Conservation (phyloP, 202 grass and related monocot species). For the Eragrostis tef region DNA sequence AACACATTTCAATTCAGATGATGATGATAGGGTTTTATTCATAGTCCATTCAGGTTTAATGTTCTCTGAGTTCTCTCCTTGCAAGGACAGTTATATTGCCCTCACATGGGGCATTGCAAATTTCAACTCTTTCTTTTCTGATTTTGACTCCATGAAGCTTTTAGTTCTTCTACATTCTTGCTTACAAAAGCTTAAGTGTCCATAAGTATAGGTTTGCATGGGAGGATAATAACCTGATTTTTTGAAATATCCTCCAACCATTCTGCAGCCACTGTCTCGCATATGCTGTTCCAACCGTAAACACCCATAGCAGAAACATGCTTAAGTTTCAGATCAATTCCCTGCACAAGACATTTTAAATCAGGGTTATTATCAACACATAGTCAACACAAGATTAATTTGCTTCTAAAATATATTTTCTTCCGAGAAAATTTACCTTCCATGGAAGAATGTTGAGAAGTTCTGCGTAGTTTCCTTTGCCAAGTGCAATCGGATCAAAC, state of each 20-base stretch:
- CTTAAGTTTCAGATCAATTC: conserved; percentile 97
- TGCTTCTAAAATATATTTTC: conserved; percentile 14
- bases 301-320: conserved; percentile 89
- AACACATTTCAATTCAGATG: conserved; percentile 44
- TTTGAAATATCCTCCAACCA: conserved; percentile 99
- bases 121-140: conserved; percentile 27
- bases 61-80: conserved; percentile 10
- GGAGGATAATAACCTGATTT: conserved; percentile 76
- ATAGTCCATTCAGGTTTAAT: conserved; percentile 5
- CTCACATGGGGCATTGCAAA: not conserved
- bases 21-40: not conserved
- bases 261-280: conserved; percentile 78
- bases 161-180: not conserved
- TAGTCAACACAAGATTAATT: not conserved
- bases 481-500: conserved; percentile 85
- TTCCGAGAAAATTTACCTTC: conserved; percentile 79
- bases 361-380: not conserved
- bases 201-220: conserved; percentile 39
- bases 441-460: conserved; percentile 97
- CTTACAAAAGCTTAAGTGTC: conserved; percentile 33
- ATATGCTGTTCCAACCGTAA: conserved; percentile 92
- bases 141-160: not conserved
- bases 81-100: conserved; percentile 13
- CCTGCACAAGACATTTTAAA: conserved; percentile 58
- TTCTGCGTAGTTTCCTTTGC: conserved; percentile 95